These are phyloP conservation scores for Acrodontium crateriforme DNA, from an alignment of 2,329 filamentous ascomycete species.

Conservation along the genomic window DNA sequence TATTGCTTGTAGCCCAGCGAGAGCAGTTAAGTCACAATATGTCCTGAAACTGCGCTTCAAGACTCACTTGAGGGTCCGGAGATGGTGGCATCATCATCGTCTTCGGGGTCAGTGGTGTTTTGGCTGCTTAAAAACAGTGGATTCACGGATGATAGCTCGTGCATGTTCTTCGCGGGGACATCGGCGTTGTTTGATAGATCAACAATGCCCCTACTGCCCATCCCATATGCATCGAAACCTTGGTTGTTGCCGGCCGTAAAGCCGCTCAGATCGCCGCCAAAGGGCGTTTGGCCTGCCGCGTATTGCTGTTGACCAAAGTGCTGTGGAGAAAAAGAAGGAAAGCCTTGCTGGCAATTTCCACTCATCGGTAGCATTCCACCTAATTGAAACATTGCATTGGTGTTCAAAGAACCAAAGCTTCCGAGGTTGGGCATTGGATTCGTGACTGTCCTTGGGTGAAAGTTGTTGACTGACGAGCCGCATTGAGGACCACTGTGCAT, in stretches of 20 bases:
- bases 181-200: no score
- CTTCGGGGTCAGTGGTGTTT: constrained; percentile 8
- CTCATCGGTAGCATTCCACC: no score
- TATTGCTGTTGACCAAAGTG: no score
- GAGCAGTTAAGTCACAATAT: constrained; percentile 1
- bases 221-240: no score
- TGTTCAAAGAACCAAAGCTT: constrained; percentile 6
- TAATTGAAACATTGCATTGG: constrained; percentile 4
- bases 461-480: constrained; percentile 5
- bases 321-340: no score
- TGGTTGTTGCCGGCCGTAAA: constrained; percentile 5
- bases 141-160: no score
- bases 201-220: no score
- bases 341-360: no score
- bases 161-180: no score
- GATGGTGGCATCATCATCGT: constrained; percentile 20
- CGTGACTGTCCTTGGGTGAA: constrained; percentile 4
- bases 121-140: constrained; percentile 17
- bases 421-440: constrained; percentile 2
- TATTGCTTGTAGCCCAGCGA: background rate
- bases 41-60: constrained; percentile 1
- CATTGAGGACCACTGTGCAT: constrained; percentile 3
- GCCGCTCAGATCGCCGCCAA: constrained; percentile 1
- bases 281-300: no score
- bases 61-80: constrained; percentile 16